Base-by-base conservation (phyloP, 2,329 filamentous ascomycete species). In the Tolypocladium tundrense region DNA sequence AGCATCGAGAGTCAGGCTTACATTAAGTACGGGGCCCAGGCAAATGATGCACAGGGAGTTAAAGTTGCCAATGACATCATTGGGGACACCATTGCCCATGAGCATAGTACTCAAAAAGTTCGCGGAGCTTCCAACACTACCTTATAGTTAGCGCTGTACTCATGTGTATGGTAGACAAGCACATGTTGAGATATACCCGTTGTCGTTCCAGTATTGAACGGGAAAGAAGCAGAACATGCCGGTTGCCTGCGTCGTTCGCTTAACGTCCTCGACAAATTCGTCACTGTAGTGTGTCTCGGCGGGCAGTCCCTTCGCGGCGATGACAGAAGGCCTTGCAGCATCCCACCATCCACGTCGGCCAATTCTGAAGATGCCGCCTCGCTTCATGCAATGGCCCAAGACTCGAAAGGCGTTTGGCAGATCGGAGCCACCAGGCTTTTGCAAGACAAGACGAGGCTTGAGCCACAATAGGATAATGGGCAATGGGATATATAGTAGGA, bases 241-340 rank as follows among this genome's bases (percentile, higher is more conserved):
- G n/a, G 71, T 71, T 7, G 74, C 75, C 33, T 71, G 63, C 65
- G 72, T 72, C 0, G 74, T 77, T 67, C 85, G 82, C 57, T 76
- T 75, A 16, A 86, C 80, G 63, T 88, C 85, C 64, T 84, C 82
- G 55, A 90, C 85, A 76, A 85, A 86, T 41, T 79, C 80, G 63
- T 88, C 84, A 50, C 84, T 82, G 62, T 86, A 88, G 19, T 60
- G 55, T 3, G 75, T 77, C 75, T 87, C 86, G 70, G 74, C 78
- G 0, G 61, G 60, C 74, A 65, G 76, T 70, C 64, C 70, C 66
- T 62, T 74, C 1, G 73, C 72, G 5, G 60, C 59, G 37, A 84
- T 74, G 13, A 73, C 71, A 53, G 78, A 80, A 8, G 85, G 85
- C 72, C 79, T 81, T 37, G 81, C 80, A 21, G 74, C 72, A 31